Base-by-base conservation (phyloP, 1,284 basidiomycete species). In the Apiotrichum laibachii region DNA sequence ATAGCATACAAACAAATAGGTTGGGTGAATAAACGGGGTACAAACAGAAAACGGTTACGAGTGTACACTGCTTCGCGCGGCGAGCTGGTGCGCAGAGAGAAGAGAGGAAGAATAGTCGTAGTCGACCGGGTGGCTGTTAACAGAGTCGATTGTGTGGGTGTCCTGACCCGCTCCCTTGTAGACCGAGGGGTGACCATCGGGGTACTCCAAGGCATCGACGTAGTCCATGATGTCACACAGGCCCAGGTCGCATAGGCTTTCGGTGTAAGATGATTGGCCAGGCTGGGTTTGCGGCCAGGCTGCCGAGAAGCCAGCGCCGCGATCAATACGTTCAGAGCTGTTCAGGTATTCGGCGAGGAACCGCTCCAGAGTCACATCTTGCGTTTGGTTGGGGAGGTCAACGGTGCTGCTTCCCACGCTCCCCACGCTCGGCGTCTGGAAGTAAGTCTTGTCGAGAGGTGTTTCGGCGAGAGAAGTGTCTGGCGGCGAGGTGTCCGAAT, bases 311-410 rank as follows among this genome's bases (percentile, higher is more conserved):
- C 5, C 22, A 7, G 42, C 43, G 18, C 13, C 12, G 33, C 47
- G 33, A 12, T 40, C 42, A 16, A 43, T 16, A 34, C 16, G 8
- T 16, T 52, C 50, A 7, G 40, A 43, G 26, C 39, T 33, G 3
- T 52, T 40, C 12, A 52, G 31, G 21, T 50, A 43, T 8, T 52
- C 22, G 39, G 39, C 42, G 22, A 44, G 50, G 39, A 43, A 34
- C 18, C 39, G 39, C 16, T 26, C 31, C 22, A 50, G 39, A 9
- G 22, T 21, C 35, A 40, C 35, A 33, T 49, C 47, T 7, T 21
- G 46, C 12, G 46, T 10, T 7, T 46, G 45, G 37, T 39, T 31
- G 26, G 26, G 26, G 26, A 31, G 26, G 26, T 31, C 26, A 7
- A 31, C 26, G 26, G 26, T 31, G 26, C 26, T 31, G 26, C 26